A percentile compares a stretch with the other conserved stretches of the same genome.
Evolutionary conservation across 441 rosid species (phyloP).

Genomic region (Eugenia klotzschiana): DNA sequence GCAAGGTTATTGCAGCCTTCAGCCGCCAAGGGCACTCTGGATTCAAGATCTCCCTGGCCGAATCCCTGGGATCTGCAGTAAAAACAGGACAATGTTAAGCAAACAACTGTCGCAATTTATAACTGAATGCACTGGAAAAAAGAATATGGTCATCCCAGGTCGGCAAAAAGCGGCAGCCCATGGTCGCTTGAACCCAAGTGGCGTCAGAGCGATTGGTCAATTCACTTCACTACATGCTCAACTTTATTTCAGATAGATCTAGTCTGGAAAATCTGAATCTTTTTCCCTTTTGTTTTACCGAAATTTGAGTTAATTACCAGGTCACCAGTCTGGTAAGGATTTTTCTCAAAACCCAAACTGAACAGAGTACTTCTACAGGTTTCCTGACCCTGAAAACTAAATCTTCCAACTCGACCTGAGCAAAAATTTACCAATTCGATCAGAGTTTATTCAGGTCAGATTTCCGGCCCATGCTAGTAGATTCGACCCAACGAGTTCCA

Average conservation of each 20-base stretch:
- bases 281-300: background rate
- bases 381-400: background rate
- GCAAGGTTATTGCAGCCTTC: background rate
- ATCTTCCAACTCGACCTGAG: background rate
- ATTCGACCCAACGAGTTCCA: background rate
- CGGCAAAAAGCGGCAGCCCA: background rate
- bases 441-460: background rate
- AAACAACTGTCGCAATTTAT: background rate
- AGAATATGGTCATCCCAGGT: background rate
- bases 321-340: background rate
- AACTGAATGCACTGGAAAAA: background rate
- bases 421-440: background rate
- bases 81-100: background rate
- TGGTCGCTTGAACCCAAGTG: background rate
- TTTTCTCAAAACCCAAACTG: background rate
- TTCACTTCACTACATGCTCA: background rate
- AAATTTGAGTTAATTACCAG: background rate
- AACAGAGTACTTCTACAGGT: background rate
- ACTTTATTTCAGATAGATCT: background rate
- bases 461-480: background rate
- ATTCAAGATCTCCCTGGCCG: background rate
- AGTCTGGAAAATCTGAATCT: background rate
- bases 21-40: background rate
- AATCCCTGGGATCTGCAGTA: background rate
- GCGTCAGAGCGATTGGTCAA: background rate